Conservation (phyloP, 495 filamentous ascomycete genomes). For the Xylona heveae region DNA sequence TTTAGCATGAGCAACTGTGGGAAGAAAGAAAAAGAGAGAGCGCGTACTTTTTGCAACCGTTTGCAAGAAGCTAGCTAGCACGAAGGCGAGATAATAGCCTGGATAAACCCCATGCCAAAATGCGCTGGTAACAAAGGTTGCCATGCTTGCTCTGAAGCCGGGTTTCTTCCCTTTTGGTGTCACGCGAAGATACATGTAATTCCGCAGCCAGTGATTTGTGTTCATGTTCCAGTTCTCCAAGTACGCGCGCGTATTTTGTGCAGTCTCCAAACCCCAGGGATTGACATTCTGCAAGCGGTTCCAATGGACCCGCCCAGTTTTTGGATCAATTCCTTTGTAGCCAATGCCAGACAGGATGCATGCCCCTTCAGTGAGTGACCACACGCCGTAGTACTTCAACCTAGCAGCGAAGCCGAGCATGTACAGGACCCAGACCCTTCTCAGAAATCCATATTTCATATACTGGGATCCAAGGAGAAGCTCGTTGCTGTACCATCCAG, state of each 20-base stretch:
- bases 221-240: constrained; percentile 95
- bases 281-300: constrained; percentile 73
- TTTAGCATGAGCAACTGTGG: constrained; percentile 2
- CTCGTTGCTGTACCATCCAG: constrained; percentile 36
- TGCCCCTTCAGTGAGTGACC: constrained; percentile 79
- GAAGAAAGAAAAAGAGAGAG: constrained; percentile 3
- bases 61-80: constrained; percentile 77
- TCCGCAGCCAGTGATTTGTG: constrained; percentile 89
- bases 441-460: constrained; percentile 41
- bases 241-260: constrained; percentile 78
- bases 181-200: constrained; percentile 88
- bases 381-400: constrained; percentile 89
- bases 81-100: constrained; percentile 82
- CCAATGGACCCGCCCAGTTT: constrained; percentile 69
- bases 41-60: constrained; percentile 77
- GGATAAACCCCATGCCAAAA: constrained; percentile 98
- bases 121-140: constrained; percentile 81
- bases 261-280: constrained; percentile 60
- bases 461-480: constrained; percentile 39
- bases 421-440: constrained; percentile 54
- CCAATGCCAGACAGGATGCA: constrained; percentile 89
- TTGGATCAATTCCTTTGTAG: constrained; percentile 77
- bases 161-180: constrained; percentile 93
- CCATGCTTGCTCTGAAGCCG: constrained; percentile 83
- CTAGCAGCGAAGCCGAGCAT: constrained; percentile 65